Evolutionary conservation across 2,329 filamentous ascomycete species (phyloP).

Genomic region (Claviceps sp.): DNA sequence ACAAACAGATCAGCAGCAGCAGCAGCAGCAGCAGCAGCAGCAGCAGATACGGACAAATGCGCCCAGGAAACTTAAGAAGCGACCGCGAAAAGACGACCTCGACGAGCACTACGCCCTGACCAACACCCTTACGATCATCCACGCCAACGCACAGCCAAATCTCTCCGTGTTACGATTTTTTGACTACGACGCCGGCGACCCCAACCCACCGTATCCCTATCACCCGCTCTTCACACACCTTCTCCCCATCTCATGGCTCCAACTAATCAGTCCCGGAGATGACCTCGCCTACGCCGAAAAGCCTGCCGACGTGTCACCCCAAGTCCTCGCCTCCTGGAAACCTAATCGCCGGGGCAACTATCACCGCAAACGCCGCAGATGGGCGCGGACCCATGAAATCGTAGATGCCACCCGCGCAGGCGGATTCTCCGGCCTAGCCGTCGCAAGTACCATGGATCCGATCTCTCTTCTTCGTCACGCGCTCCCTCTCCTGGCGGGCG

Average conservation of each 20-base stretch:
- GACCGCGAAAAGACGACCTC: conserved; percentile 31
- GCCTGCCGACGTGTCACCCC: conserved; percentile 44
- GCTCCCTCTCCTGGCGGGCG: conserved; percentile 70
- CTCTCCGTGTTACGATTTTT: conserved; percentile 82
- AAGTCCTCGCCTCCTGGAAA: conserved; percentile 58
- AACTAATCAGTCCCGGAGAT: conserved; percentile 63
- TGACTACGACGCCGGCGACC: conserved; percentile 60
- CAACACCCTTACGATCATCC: conserved; percentile 71
- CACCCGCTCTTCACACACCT: conserved; percentile 78
- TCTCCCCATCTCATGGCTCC: conserved; percentile 79
- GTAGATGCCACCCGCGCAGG: conserved; percentile 64
- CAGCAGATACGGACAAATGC: conserved; percentile 3
- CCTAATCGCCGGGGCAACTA: conserved; percentile 72
- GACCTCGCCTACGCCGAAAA: conserved; percentile 62
- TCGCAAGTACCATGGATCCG: conserved; percentile 73
- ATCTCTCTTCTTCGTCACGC: conserved; percentile 59
- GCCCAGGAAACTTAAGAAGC: conserved; percentile 12
- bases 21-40: background rate
- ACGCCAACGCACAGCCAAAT: conserved; percentile 76
- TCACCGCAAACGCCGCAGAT: conserved; percentile 77
- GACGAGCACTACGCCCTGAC: conserved; percentile 52
- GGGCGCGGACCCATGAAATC: conserved; percentile 56
- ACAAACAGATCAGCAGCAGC: background rate
- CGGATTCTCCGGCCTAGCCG: conserved; percentile 69
- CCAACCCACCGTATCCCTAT: conserved; percentile 39